Base-by-base conservation (phyloP, 1,139 yeast species). In the Geotrichum bryndzae region DNA sequence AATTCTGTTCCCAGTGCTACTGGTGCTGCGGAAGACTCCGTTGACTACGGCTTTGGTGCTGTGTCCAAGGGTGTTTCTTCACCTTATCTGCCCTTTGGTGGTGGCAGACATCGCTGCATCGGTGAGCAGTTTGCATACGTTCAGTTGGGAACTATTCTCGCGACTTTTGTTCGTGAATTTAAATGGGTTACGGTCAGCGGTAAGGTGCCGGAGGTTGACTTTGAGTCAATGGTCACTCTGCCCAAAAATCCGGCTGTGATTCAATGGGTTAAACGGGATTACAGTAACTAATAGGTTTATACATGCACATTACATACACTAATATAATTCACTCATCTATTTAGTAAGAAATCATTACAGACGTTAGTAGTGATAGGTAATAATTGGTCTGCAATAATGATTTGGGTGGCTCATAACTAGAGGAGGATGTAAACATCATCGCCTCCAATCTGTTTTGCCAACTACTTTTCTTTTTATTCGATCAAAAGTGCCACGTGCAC, bases 81-180 rank as follows among this genome's bases (percentile, higher is more conserved):
- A 57, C 97, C 99, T 61, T 95, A 90, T 77, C 84, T 94, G 74
- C 99, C 99, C 61, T 94, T 94, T 72, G 99, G 99, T 69, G 99
- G 98, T 76, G 99, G 99, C 68, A 89, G 99, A 82, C 99, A 94
- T 76, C 88, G 99, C 79, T 94, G 99, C 79, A 91, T 94, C 72
- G 99, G 99, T 72, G 99, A 94, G 78, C 98, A 92, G 74, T 94
- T 94, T 79, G 99, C 99, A 54, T 90, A 87, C 75, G 86, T 88
- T 68, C 99, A 94, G 79, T 83, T 94, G 70, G 97, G 97, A 61
- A 87, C 96, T 61, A 81, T 94, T 65, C 80, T 95, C 73, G 79
- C 91, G 50, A 84, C 91, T 27, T 88, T 81, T 74, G 83, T 92
- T 48, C 88, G 88, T 75, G 86, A 88, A 66, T 77, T 89, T 73